These are phyloP conservation scores for Phaeosphaeriaceae sp. DNA, from an alignment of 2,329 filamentous ascomycete genomes.

Conservation along the genomic window DNA sequence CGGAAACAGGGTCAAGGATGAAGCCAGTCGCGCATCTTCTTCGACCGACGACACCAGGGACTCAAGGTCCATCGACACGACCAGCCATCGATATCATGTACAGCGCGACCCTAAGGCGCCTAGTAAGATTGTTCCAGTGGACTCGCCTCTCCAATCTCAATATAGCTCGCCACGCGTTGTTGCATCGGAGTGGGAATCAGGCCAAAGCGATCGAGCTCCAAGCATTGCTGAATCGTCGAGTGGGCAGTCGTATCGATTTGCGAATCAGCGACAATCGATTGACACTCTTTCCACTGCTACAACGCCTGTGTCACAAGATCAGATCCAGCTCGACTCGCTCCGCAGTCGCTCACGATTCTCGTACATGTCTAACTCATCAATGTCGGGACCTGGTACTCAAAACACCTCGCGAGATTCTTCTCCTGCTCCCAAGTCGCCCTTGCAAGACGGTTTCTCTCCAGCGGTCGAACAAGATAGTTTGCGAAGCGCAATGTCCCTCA, in stretches of 20 bases:
- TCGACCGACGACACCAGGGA: slow-evolving; percentile 34
- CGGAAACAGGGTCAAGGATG: slow-evolving; percentile 62
- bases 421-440: slow-evolving; percentile 43
- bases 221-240: slow-evolving; percentile 41
- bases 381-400: slow-evolving; percentile 39
- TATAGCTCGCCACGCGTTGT: slow-evolving; percentile 38
- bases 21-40: slow-evolving; percentile 35
- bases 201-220: slow-evolving; percentile 32
- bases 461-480: slow-evolving; percentile 34
- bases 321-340: slow-evolving; percentile 45
- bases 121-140: slow-evolving; percentile 41
- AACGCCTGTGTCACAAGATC: slow-evolving; percentile 44
- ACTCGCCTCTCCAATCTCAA: slow-evolving; percentile 42
- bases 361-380: slow-evolving; percentile 44
- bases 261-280: slow-evolving; percentile 39
- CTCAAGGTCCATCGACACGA: slow-evolving; percentile 33
- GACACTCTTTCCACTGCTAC: slow-evolving; percentile 46
- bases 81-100: slow-evolving; percentile 48
- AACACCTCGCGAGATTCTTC: slow-evolving; percentile 47
- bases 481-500: slow-evolving; percentile 44
- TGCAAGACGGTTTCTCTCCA: slow-evolving; percentile 31
- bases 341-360: slow-evolving; percentile 47
- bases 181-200: slow-evolving; percentile 41
- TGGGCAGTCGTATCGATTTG: slow-evolving; percentile 33
- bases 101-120: slow-evolving; percentile 43